Evolutionary conservation across 1,284 basidiomycete species (phyloP).

Genomic region (Austroboletus niveus): DNA sequence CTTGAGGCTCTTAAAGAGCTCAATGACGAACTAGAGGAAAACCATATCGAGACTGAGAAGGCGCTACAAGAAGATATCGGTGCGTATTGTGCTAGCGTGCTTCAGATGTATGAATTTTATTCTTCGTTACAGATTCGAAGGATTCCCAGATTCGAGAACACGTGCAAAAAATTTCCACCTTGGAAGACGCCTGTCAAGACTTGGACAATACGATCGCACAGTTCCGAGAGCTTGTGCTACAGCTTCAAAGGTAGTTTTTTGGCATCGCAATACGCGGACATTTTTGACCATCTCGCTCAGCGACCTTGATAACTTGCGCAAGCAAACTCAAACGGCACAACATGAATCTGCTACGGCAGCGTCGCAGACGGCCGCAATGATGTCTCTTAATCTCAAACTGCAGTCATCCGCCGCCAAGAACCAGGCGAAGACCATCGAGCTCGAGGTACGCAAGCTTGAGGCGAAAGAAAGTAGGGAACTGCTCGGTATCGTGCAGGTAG

Average conservation of each 20-base stretch:
- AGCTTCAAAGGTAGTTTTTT: constrained; percentile 68
- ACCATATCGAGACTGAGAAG: constrained; percentile 93
- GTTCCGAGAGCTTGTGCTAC: constrained; percentile 86
- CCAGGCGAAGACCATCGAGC: constrained; percentile 83
- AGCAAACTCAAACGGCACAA: constrained; percentile 82
- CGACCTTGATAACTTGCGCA: constrained; percentile 79
- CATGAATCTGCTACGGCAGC: constrained; percentile 74
- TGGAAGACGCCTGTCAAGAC: constrained; percentile 82
- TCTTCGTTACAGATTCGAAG: constrained; percentile 56
- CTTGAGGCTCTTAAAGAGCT: constrained; percentile 95
- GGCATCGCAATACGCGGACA: not conserved
- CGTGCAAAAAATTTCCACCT: constrained; percentile 54
- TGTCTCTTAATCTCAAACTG: constrained; percentile 90
- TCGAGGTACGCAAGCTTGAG: constrained; percentile 83
- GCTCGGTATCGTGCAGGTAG: constrained; percentile 66
- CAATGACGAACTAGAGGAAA: constrained; percentile 96
- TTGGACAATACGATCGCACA: constrained; percentile 85
- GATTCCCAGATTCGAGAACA: constrained; percentile 72
- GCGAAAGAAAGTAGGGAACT: constrained; percentile 79
- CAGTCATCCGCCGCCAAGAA: constrained; percentile 88
- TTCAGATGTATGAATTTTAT: not conserved
- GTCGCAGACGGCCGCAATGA: constrained; percentile 78
- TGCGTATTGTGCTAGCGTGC: constrained; percentile 32
- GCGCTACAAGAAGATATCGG: constrained; percentile 89
- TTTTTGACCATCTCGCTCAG: constrained; percentile 41